Base-by-base conservation (phyloP, 768 basidiomycete species). In the Mycena crocata region DNA sequence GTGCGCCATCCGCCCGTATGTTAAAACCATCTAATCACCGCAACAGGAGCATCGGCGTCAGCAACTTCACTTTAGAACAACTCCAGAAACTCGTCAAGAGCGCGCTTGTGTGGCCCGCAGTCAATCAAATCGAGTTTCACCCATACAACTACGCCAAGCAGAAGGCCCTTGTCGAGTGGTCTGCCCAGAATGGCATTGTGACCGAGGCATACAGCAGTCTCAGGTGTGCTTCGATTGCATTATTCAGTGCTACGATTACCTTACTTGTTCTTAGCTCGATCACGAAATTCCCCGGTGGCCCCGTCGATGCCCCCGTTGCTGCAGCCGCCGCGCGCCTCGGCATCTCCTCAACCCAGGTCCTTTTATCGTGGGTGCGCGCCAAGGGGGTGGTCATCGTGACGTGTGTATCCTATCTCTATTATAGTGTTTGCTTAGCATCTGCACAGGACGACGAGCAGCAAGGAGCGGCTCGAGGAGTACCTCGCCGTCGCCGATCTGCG, bases 11-110 rank as follows among this genome's bases (percentile, higher is more conserved):
- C 10, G 63, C 3, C 3, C 5, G 42, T 28, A 1, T 26, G n/a
- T 19, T 32, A n/a, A 30, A 30, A 10, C 14, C 49, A 13, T 58
- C 42, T 30, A 23, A 58, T 44, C 23, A 19, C 6, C 39, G 24
- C 24, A 32, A 19, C 35, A 81, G 81, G 73, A 84, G 87, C 68
- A 90, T 90, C 46, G 89, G 89, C 49, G 81, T 90, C 30, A 86
- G 85, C 84, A 90, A 90, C 42, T 72, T 68, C 62, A 34, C 58
- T 40, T 46, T 69, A 0, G 34, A 56, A 79, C 49, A 70, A 84
- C 66, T 75, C 80, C 69, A 84, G 86, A 64, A 68, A 83, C 66
- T 84, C 79, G 34, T 80, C 80, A 30, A 82, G 76, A 66, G 66
- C 76, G 48, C 75, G 77, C 84, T 76, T 61, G 75, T 81, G 63